These are phyloP conservation scores for Microsporum audouinii DNA, from an alignment of 2,329 filamentous ascomycete species.

Conservation along the genomic window DNA sequence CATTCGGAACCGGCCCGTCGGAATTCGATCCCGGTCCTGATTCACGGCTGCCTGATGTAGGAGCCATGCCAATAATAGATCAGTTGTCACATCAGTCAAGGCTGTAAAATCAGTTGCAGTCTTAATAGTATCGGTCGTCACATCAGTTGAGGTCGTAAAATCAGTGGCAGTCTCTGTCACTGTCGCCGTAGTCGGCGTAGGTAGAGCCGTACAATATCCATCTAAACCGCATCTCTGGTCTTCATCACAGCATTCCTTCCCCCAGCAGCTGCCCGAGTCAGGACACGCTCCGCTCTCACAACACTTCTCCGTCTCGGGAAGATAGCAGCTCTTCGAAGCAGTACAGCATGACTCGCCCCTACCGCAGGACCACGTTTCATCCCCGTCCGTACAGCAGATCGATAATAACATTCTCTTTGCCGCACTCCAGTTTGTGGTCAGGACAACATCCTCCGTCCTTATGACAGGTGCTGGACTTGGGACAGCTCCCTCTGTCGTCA, in stretches of 20 bases:
- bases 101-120: not conserved
- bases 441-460: not conserved
- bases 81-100: not conserved
- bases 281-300: not conserved
- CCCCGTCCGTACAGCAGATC: not conserved
- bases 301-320: not conserved
- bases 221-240: not conserved
- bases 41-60: not conserved
- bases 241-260: not conserved
- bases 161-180: not conserved
- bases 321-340: not conserved
- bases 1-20: not conserved
- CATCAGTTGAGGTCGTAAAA: too few species aligned
- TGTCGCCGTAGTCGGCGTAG: not conserved
- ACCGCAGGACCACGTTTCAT: not conserved
- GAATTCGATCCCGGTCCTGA: not conserved
- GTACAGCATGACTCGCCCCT: not conserved
- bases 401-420: not conserved
- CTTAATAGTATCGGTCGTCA: too few species aligned
- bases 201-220: not conserved
- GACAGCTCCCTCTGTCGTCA: not conserved
- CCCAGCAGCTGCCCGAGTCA: not conserved
- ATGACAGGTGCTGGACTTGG: not conserved
- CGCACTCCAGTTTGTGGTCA: not conserved
- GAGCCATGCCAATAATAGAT: not conserved